Conservation (phyloP, 139 green algal species). For the Dunaliella sp. region DNA sequence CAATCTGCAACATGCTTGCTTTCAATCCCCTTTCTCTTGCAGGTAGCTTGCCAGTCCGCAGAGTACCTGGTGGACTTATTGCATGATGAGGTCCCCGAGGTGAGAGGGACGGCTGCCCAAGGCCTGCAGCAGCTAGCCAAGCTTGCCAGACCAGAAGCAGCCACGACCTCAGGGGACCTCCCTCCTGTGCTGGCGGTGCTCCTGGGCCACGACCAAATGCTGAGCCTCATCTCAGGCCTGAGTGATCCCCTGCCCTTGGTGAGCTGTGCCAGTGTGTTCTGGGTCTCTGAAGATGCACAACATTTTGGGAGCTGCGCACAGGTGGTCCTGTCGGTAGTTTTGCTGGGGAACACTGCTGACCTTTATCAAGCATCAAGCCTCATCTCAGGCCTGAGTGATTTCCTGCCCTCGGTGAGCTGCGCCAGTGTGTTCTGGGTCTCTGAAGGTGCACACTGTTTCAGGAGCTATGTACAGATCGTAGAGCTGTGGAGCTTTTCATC, state of each 20-base stretch:
- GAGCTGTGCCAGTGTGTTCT: no score
- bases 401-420: neutral
- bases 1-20: no score
- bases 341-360: no score
- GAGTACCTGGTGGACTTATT: neutral
- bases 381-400: neutral
- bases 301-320: no score
- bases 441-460: no score
- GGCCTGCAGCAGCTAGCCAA: neutral
- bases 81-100: neutral
- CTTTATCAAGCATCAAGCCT: no score
- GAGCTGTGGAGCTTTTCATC: no score
- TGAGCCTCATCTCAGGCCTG: neutral
- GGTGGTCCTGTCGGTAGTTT: no score
- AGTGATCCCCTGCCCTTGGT: neutral
- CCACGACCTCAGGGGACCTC: neutral
- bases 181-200: neutral
- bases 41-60: neutral
- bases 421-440: no score
- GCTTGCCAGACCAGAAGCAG: neutral
- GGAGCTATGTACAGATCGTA: no score
- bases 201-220: neutral
- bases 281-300: no score
- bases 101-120: neutral
- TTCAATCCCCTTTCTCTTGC: no score